phyloP scores from a whole-genome alignment of 495 filamentous ascomycete species.

The Xylaria nigripes region DNA sequence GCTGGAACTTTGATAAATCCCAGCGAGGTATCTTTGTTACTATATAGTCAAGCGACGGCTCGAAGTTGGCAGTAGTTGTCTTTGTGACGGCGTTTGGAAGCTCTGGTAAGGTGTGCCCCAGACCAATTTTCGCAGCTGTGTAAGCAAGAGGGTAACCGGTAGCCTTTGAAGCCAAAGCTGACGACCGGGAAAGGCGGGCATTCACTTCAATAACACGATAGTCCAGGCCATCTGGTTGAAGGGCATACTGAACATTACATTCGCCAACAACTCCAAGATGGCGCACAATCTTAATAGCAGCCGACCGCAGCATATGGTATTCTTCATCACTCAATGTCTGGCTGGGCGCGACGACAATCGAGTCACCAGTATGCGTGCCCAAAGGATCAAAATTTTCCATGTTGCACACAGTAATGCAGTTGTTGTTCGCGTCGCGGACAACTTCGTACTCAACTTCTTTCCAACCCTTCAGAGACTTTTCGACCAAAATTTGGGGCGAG shows the following conservation, averaged over 20 bases:
- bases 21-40: slow-evolving; percentile 97
- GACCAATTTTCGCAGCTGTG: slow-evolving; percentile 92
- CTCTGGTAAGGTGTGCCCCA: slow-evolving; percentile 90
- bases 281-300: slow-evolving; percentile 91
- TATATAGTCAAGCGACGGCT: slow-evolving; percentile 92
- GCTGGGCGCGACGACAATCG: slow-evolving; percentile 90
- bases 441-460: slow-evolving; percentile 99
- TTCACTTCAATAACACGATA: slow-evolving; percentile 99
- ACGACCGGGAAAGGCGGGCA: slow-evolving; percentile 92
- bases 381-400: slow-evolving; percentile 99
- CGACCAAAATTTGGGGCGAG: slow-evolving; percentile 93
- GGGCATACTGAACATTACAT: slow-evolving; percentile 96
- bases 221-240: slow-evolving; percentile 89
- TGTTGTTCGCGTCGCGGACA: slow-evolving; percentile 86
- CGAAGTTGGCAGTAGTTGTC: slow-evolving; percentile 97
- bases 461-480: slow-evolving; percentile 99
- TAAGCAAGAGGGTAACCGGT: slow-evolving; percentile 96
- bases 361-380: slow-evolving; percentile 94
- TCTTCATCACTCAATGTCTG: slow-evolving; percentile 96
- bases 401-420: slow-evolving; percentile 98
- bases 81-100: slow-evolving; percentile 96
- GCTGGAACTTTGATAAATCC: slow-evolving; percentile 97
- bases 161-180: slow-evolving; percentile 92
- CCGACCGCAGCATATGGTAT: slow-evolving; percentile 96
- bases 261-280: slow-evolving; percentile 94